A percentile compares a stretch with the other conserved stretches of the same genome.
Evolutionary conservation across 176 grass and related monocot genomes (phyloP).

Genomic region (Oropetium thomaeum): DNA sequence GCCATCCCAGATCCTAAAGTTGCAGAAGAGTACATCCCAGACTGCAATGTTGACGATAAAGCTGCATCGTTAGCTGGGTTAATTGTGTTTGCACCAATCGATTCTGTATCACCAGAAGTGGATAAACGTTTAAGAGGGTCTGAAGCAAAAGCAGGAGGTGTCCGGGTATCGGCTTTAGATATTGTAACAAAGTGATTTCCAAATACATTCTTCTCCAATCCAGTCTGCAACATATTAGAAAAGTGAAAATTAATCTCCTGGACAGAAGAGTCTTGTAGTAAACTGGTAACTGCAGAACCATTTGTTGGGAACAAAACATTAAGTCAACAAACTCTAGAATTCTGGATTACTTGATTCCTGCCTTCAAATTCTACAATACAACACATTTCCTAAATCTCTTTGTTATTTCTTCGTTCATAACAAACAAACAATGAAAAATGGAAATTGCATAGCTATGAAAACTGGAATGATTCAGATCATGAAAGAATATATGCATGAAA

Average conservation of each 20-base stretch:
- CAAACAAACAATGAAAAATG: background rate
- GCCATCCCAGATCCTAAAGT: constrained; percentile 30
- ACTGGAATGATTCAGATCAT: constrained; percentile 4
- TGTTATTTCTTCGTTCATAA: constrained; percentile 6
- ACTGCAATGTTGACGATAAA: constrained; percentile 40
- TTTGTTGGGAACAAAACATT: background rate
- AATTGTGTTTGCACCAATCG: constrained; percentile 38
- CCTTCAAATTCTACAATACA: background rate
- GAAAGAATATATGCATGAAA: background rate
- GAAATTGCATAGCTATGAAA: background rate
- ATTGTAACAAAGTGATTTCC: constrained; percentile 86
- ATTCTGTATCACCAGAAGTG: constrained; percentile 42
- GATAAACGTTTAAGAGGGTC: constrained; percentile 67
- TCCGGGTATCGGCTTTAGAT: constrained; percentile 49
- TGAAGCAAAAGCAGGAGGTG: constrained; percentile 82
- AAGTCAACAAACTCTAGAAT: background rate
- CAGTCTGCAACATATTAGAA: constrained; percentile 68
- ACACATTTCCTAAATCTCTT: background rate
- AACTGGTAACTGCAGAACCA: background rate
- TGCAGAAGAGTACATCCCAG: constrained; percentile 47
- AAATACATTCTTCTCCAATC: constrained; percentile 94
- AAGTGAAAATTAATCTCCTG: constrained; percentile 20
- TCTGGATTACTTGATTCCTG: background rate
- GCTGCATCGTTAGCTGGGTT: constrained; percentile 37
- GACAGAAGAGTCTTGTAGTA: constrained; percentile 11